phyloP scores from a whole-genome alignment of 1,284 basidiomycete genomes.

The Leccinum angustisporum region DNA sequence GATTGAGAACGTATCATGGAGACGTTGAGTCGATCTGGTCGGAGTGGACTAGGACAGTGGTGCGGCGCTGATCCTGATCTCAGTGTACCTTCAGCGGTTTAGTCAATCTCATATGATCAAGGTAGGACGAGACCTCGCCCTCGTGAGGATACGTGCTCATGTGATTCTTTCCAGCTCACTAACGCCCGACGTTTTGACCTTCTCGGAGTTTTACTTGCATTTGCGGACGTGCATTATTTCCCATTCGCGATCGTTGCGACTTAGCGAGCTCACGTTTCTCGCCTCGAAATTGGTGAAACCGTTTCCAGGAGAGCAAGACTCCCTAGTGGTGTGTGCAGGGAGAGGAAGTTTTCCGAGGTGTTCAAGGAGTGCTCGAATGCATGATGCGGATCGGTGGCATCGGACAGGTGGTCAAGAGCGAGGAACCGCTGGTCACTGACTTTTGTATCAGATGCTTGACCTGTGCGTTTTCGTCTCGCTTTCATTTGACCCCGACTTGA shows the following conservation, averaged over 20 bases:
- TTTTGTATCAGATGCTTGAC: slow-evolving; percentile 65
- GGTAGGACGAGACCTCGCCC: slow-evolving; percentile 36
- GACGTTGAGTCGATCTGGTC: slow-evolving; percentile 41
- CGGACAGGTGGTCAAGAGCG: slow-evolving; percentile 51
- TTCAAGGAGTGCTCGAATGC: slow-evolving; percentile 81
- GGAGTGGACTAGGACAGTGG: slow-evolving; percentile 46
- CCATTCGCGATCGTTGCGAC: slow-evolving; percentile 56
- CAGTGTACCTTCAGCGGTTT: slow-evolving; percentile 56
- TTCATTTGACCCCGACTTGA: not conserved
- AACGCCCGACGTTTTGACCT: slow-evolving; percentile 29
- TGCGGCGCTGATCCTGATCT: slow-evolving; percentile 59
- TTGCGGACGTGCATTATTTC: slow-evolving; percentile 58
- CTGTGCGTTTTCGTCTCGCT: slow-evolving; percentile 38
- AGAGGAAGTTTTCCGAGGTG: slow-evolving; percentile 72
- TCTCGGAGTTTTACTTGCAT: slow-evolving; percentile 48
- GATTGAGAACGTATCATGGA: slow-evolving; percentile 42
- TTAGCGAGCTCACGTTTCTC: slow-evolving; percentile 57
- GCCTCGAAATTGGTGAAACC: slow-evolving; percentile 42
- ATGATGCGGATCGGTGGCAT: slow-evolving; percentile 70
- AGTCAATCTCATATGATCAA: slow-evolving; percentile 48
- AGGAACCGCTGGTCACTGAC: slow-evolving; percentile 53
- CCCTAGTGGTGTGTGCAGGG: slow-evolving; percentile 69
- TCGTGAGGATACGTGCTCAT: not conserved
- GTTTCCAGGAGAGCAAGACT: slow-evolving; percentile 49
- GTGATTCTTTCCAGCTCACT: slow-evolving; percentile 14